Evolutionary conservation across 805 yeast species (phyloP).

Genomic region (Wickerhamomyces chambardii): DNA sequence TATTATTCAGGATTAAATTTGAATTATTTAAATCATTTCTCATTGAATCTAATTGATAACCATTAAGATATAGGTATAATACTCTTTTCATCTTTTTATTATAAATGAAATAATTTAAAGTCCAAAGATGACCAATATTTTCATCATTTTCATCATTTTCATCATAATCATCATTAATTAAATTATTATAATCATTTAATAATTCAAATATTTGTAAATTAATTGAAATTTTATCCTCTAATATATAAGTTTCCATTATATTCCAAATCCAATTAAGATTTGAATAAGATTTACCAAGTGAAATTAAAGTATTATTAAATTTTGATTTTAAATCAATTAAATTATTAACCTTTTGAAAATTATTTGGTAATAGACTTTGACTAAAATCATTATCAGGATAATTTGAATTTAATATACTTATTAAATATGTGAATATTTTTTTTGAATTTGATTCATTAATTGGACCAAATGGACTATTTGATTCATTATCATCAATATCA

Average conservation of each 20-base stretch:
- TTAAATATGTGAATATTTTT: slow-evolving; percentile 82
- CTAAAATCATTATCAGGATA: slow-evolving; percentile 96
- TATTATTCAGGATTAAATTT: slow-evolving; percentile 6
- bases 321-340: slow-evolving; percentile 45
- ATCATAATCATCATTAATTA: slow-evolving; percentile 51
- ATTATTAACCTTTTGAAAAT: slow-evolving; percentile 44
- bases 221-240: background rate
- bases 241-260: slow-evolving; percentile 75
- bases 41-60: slow-evolving; percentile 30
- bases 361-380: slow-evolving; percentile 63
- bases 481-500: background rate
- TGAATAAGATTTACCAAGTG: slow-evolving; percentile 45
- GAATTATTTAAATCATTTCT: slow-evolving; percentile 26
- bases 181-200: slow-evolving; percentile 26
- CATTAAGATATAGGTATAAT: slow-evolving; percentile 70
- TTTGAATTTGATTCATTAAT: slow-evolving; percentile 78
- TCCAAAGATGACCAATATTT: slow-evolving; percentile 32
- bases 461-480: slow-evolving; percentile 75
- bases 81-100: slow-evolving; percentile 90
- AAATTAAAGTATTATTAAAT: slow-evolving; percentile 70
- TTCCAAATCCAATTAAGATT: slow-evolving; percentile 75
- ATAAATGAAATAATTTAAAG: slow-evolving; percentile 80
- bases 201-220: background rate
- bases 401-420: slow-evolving; percentile 83
- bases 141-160: slow-evolving; percentile 44